phyloP scores from a whole-genome alignment of 139 green algal genomes.

The Chlorella vulgaris region DNA sequence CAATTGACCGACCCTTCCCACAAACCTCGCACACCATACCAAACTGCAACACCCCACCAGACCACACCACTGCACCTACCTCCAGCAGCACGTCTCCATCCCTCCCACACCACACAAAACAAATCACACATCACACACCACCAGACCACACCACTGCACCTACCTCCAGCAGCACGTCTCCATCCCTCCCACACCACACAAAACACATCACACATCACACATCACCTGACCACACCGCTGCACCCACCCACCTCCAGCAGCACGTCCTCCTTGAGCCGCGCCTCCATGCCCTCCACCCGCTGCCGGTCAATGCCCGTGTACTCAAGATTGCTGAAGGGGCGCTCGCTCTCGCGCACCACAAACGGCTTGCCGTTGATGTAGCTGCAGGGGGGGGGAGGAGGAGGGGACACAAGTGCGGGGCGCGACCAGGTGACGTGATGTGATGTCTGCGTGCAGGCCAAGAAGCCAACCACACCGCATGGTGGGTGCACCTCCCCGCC shows the following conservation, averaged over 20 bases:
- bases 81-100: too few species aligned
- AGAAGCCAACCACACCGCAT: too few species aligned
- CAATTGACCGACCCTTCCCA: too few species aligned
- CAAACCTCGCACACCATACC: too few species aligned
- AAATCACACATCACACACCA: not conserved
- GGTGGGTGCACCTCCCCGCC: too few species aligned
- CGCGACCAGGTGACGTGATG: too few species aligned
- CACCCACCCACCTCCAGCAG: slow-evolving; percentile 57
- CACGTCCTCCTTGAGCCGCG: slow-evolving; percentile 83
- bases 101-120: too few species aligned
- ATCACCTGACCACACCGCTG: not conserved
- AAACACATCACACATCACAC: too few species aligned
- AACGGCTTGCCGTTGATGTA: slow-evolving; percentile 93
- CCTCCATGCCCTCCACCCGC: slow-evolving; percentile 94
- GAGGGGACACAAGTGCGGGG: not conserved
- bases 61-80: slow-evolving; percentile 32
- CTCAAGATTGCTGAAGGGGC: slow-evolving; percentile 95
- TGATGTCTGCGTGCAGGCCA: too few species aligned
- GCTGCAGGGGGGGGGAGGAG: slow-evolving; percentile 24
- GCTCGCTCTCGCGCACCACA: slow-evolving; percentile 90
- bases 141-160: slow-evolving; percentile 30
- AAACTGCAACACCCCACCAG: not conserved
- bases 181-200: too few species aligned
- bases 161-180: too few species aligned
- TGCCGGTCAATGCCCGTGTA: slow-evolving; percentile 90